phyloP scores from a whole-genome alignment of 208 protist species.

The Crithidia thermophila region DNA sequence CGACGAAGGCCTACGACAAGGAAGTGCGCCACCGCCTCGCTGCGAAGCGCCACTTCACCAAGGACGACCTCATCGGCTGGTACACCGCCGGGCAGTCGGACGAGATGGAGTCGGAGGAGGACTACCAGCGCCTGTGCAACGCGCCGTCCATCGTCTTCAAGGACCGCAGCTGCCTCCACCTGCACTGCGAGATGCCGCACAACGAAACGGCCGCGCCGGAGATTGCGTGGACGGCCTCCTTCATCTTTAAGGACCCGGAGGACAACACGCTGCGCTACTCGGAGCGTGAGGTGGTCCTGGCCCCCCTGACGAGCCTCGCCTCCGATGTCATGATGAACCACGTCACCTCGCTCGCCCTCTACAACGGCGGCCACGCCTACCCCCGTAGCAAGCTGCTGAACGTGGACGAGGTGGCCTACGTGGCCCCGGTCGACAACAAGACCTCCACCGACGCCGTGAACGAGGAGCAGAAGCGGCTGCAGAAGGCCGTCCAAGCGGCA shows the following conservation, averaged over 20 bases:
- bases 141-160: constrained; percentile 47
- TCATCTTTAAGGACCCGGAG: constrained; percentile 27
- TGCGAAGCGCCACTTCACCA: constrained; percentile 58
- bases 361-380: constrained; percentile 51
- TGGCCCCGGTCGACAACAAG: constrained; percentile 35
- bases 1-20: constrained; percentile 35
- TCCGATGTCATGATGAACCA: constrained; percentile 75
- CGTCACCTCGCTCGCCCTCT: constrained; percentile 51
- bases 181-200: constrained; percentile 58
- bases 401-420: constrained; percentile 65
- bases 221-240: constrained; percentile 44
- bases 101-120: constrained; percentile 25
- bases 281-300: constrained; percentile 29
- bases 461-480: constrained; percentile 34
- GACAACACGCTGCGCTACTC: constrained; percentile 38
- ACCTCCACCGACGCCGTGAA: constrained; percentile 32
- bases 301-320: constrained; percentile 38
- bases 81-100: constrained; percentile 58
- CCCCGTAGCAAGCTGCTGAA: constrained; percentile 60
- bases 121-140: constrained; percentile 65
- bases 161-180: constrained; percentile 39
- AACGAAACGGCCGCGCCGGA: constrained; percentile 28
- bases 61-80: constrained; percentile 68
- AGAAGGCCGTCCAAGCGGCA: constrained; percentile 29
- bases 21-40: constrained; percentile 42